phyloP scores from a whole-genome alignment of 257 asterid genomes.

The Henckelia pumila region DNA sequence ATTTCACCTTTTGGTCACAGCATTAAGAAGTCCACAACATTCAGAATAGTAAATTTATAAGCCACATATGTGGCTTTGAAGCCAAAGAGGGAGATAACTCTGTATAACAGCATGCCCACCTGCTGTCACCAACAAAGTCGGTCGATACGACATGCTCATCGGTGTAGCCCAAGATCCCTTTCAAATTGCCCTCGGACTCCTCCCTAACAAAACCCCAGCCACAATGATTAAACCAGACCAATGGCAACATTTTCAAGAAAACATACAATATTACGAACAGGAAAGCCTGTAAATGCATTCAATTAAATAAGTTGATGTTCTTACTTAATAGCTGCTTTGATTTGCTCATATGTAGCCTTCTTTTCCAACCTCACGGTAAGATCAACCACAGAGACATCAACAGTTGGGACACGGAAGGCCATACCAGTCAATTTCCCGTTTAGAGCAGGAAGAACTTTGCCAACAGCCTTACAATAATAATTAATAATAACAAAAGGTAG shows the following conservation, averaged over 20 bases:
- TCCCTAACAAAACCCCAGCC: constrained; percentile 38
- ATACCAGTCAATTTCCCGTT: constrained; percentile 81
- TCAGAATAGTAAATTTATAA: not conserved
- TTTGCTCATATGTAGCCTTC: constrained; percentile 59
- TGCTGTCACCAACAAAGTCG: constrained; percentile 52
- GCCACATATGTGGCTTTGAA: too few relatives aligned
- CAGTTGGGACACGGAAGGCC: constrained; percentile 84
- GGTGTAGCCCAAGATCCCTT: constrained; percentile 60
- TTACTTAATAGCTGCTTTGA: constrained; percentile 72
- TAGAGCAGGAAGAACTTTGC: constrained; percentile 74
- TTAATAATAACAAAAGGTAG: not conserved
- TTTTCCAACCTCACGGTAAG: constrained; percentile 72
- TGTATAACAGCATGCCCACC: constrained; percentile 24
- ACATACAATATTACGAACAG: not conserved
- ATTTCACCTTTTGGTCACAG: not conserved
- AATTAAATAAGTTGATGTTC: constrained; percentile 13
- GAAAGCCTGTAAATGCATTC: too few relatives aligned
- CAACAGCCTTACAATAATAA: constrained; percentile 57
- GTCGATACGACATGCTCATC: constrained; percentile 61
- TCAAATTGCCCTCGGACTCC: constrained; percentile 53
- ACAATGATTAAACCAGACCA: not conserved
- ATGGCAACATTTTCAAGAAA: not conserved
- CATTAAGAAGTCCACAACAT: too few relatives aligned
- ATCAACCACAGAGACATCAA: constrained; percentile 77
- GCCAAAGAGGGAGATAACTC: not conserved